Conservation (phyloP, 2,329 filamentous ascomycete genomes). For the Penicillium hesseltinei region DNA sequence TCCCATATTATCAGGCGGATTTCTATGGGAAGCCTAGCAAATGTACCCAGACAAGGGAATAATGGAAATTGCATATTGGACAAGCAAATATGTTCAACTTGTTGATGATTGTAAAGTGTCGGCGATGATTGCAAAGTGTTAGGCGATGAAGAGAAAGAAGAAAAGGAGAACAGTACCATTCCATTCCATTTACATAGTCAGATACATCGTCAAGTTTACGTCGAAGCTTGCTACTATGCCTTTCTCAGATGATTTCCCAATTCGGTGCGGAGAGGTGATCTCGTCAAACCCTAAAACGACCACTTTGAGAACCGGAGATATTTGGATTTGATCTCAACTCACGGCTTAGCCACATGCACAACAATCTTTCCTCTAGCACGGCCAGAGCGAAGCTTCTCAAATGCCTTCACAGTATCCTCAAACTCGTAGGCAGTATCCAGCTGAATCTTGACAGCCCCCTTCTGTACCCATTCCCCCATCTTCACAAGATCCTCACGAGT, state of each 20-base stretch:
- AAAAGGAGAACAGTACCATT: background rate
- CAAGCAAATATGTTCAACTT: background rate
- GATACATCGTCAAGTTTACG: conserved; percentile 1
- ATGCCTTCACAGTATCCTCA: conserved; percentile 57
- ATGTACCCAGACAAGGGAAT: background rate
- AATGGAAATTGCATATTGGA: background rate
- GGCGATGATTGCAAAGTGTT: background rate
- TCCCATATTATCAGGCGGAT: conserved; percentile 5
- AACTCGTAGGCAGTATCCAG: conserved; percentile 57
- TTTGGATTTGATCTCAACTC: background rate
- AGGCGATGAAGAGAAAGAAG: background rate
- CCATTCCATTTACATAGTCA: background rate
- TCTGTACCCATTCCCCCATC: conserved; percentile 55
- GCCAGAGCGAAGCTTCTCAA: conserved; percentile 56
- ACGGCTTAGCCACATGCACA: conserved; percentile 30
- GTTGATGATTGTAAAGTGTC: background rate
- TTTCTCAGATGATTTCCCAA: background rate
- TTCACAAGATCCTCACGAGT: conserved; percentile 47
- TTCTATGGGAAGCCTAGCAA: background rate
- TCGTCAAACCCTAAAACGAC: background rate
- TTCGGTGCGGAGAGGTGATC: background rate
- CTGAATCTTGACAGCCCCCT: conserved; percentile 58
- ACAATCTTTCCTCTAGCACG: conserved; percentile 61
- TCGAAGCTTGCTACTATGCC: conserved; percentile 1
- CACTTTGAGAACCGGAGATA: background rate